Evolutionary conservation across 2,329 filamentous ascomycete genomes (phyloP), one percentile per base, ranked within the genome.

Genomic region (Hypoxylon sp.): DNA sequence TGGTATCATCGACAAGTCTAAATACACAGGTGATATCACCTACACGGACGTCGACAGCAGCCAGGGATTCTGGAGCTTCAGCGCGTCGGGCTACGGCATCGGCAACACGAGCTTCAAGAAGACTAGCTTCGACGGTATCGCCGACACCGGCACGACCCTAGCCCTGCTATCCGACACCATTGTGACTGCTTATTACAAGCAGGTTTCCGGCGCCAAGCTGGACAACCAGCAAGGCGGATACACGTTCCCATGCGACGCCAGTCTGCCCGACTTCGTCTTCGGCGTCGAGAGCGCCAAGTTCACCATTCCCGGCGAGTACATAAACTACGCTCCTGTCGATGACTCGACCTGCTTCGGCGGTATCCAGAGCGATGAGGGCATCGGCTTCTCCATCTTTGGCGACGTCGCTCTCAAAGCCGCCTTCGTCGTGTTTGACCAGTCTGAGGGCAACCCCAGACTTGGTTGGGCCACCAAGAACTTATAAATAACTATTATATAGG

Each of bases 401-500:
- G 89, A 91, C 72, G 83, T 90, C 71, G 89, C 90, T 81, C 83
- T 92, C 65, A 91, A 91, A 85, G 84, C 84, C 70, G 86, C 88
- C 74, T 91, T 88, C 73, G 87, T 88, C 51, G 85, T 91, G 63
- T 90, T 90, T 72, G 86, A 90, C 76, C 53, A 62, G 54, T 75
- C 78, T 5, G 70, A 80, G 46, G 44, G 67, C 48, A 80, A 78
- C 3, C 82, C 81, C 14, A 76, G 78, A 48, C 74, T 86, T 26
- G 84, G 84, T 42, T 84, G 83, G 67, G 84, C 84, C 55, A 60
- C 67, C 24, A 81, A 81, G 74, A 58, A 55, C 64, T 58, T 74
- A 46, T 73, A 74, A 58, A 66, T 57, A 35, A 14, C 39, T 44
- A 39, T 39, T 4, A 44, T 17, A 44, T 19, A 5, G 31, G 14